Evolutionary conservation across 1,284 basidiomycete species (phyloP), one percentile per base, ranked within the genome.

Genomic region (Tranzscheliella williamsii): DNA sequence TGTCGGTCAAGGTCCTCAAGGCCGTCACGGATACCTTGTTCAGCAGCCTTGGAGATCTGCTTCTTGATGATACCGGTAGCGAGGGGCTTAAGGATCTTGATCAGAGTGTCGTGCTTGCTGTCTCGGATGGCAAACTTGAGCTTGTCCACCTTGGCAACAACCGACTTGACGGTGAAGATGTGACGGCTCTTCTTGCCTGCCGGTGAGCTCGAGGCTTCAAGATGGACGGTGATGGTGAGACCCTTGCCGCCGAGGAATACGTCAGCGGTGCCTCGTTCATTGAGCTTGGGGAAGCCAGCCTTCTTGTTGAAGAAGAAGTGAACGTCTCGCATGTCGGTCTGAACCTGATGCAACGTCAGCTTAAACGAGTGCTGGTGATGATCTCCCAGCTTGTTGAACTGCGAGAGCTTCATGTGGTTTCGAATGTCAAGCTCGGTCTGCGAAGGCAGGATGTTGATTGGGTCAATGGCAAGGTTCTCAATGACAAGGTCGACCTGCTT

Each of bases 251-350:
- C 88, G 39, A 97, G 81, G 46, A 92, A 78, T 9, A 97, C 87
- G 76, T 97, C 94, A 17, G 92, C 92, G 24, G 94, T 79, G 63
- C 93, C 94, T n/a, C 85, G 86, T 80, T 97, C 94, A 34, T 80
- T 84, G 75, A 95, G 80, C 82, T 87, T 89, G 9, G 87, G 85
- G 70, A 90, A 84, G 4, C 89, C 89, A 0, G 80, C 75, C 37
- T 81, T 67, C 55, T 76, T 76, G 42, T 68, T 62, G 53, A 73
- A 67, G 45, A 87, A 91, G 78, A 95, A 94, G 12, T 87, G 86
- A 17, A 95, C 89, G 70, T 95, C 91, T 30, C 88, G 84, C 83
- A 95, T 87, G 73, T 94, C 91, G n/a, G 88, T 87, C 79, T 97
- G 93, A 72, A 96, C 89, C 79, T 97, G 92, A 22, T 82, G 81